These are phyloP conservation scores for Leccinellum luteum DNA, from an alignment of 768 basidiomycete species.

Conservation along the genomic window DNA sequence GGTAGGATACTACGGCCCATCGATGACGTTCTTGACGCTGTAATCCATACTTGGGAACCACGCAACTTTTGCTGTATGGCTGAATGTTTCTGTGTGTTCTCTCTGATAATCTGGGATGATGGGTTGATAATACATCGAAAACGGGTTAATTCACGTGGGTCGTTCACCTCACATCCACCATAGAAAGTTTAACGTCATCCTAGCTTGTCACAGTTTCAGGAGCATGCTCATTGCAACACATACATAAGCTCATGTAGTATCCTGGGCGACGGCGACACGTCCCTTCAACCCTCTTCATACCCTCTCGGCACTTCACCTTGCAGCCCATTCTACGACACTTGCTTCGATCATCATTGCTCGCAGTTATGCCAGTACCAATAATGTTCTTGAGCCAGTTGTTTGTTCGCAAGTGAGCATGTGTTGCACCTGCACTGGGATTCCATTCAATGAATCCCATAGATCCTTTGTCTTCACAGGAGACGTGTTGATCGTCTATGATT, in stretches of 20 bases:
- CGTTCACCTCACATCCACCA: neutral
- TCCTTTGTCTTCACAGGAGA: neutral
- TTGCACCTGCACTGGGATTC: neutral
- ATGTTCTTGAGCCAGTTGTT: neutral
- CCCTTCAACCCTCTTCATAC: neutral
- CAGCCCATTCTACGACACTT: neutral
- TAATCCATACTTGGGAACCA: neutral
- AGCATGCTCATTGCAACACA: neutral
- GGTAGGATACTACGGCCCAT: neutral
- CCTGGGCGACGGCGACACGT: neutral
- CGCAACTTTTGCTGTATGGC: neutral
- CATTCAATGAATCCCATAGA: neutral
- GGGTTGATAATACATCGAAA: too few relatives aligned
- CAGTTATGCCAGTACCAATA: neutral
- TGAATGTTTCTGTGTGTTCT: neutral
- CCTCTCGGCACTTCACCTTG: neutral
- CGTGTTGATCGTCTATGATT: slow-evolving; percentile 8
- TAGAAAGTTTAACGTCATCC: neutral
- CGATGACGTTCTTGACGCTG: neutral
- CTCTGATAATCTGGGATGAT: too few relatives aligned
- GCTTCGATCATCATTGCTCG: neutral
- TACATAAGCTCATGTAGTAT: neutral
- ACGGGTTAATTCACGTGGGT: neutral
- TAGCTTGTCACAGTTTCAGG: neutral
- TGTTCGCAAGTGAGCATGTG: neutral